A percentile compares a stretch with the other conserved stretches of the same genome.
These are phyloP conservation scores for Euphorbia corollata DNA, from an alignment of 441 rosid species.

Conservation along the genomic window DNA sequence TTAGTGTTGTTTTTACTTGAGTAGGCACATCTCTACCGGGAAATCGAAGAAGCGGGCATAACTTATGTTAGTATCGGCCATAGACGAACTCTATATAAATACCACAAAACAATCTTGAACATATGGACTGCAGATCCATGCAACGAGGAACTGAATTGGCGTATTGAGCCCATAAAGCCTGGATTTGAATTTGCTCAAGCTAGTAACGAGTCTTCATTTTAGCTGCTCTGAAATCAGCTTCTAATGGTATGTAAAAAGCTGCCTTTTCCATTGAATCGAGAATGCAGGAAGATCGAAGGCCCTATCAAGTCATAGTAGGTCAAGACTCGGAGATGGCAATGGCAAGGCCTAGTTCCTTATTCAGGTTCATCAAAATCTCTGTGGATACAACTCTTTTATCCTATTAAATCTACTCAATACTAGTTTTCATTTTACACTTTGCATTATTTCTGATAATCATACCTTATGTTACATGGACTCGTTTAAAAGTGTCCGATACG, in stretches of 20 bases:
- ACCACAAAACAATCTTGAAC: slow-evolving; percentile 41
- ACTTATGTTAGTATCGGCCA: slow-evolving; percentile 61
- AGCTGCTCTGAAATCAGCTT: not conserved
- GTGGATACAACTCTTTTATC: not conserved
- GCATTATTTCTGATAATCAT: not conserved
- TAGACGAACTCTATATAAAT: slow-evolving; percentile 43
- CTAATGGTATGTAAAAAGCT: not conserved
- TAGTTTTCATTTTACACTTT: not conserved
- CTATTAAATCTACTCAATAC: not conserved
- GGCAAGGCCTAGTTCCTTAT: not conserved
- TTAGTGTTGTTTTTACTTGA: too few species aligned
- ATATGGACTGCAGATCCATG: slow-evolving; percentile 48
- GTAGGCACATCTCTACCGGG: slow-evolving; percentile 63
- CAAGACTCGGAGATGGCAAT: not conserved
- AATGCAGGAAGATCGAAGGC: slow-evolving; percentile 3
- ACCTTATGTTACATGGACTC: too few species aligned
- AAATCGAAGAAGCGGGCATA: slow-evolving; percentile 62
- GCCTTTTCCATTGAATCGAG: slow-evolving; percentile 7
- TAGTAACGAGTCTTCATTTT: slow-evolving; percentile 9
- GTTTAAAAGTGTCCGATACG: too few species aligned
- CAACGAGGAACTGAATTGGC: slow-evolving; percentile 44
- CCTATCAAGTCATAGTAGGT: not conserved
- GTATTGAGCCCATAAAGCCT: slow-evolving; percentile 32
- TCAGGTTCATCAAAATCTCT: not conserved
- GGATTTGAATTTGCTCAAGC: slow-evolving; percentile 27